Base-by-base conservation (phyloP, 768 basidiomycete species). In the Amanita fuliginea region DNA sequence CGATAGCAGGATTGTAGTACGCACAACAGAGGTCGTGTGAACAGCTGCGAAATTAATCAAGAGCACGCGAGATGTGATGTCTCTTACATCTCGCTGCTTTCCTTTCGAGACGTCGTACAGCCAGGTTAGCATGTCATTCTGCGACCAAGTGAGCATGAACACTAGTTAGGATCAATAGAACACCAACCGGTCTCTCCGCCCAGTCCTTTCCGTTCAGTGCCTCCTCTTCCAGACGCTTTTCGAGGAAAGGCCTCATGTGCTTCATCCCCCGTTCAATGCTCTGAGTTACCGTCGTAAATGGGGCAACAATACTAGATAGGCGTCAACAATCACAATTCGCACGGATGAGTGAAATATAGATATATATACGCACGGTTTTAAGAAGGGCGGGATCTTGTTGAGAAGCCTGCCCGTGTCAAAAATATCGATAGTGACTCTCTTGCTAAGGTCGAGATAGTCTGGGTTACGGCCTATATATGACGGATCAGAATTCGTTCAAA, bases 61-160 rank as follows among this genome's bases (percentile, higher is more conserved):
- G 7, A 77, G 56, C 4, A 75, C 53, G 16, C 66, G 60, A 0
- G 54, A 54, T 1, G 64, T 62, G 7, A 74, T 54, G 24, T 66
- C 60, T n/a, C 55, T 49, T 0, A 62, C 47, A 5, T 51, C 60
- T 24, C 56, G 52, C 28, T 63, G 59, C 4, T 61, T 62, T 7
- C 59, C 54, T 1, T 71, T 70, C 5, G 57, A 60, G 35, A 37
- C n/a, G 7, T 72, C 73, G 36, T 75, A 61, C 6, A 76, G 57
- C 74, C 74, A 79, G 14, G 67, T 62, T 0, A 77, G 60, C 18
- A 75, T 50, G 49, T 77, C 75, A 44, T 68, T 67, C 75, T 75
- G 16, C 42, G 2, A 13, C 26, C 8, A 18, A 30, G 19, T 47
- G 14, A 53, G 28, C 8, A 6, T 9, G 11, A 19, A 2, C 1